Percentiles rank a stretch among this genome's conserved stretches.
Conservation (phyloP, 2,329 filamentous ascomycete species). For the Aspergillus glaucus region DNA sequence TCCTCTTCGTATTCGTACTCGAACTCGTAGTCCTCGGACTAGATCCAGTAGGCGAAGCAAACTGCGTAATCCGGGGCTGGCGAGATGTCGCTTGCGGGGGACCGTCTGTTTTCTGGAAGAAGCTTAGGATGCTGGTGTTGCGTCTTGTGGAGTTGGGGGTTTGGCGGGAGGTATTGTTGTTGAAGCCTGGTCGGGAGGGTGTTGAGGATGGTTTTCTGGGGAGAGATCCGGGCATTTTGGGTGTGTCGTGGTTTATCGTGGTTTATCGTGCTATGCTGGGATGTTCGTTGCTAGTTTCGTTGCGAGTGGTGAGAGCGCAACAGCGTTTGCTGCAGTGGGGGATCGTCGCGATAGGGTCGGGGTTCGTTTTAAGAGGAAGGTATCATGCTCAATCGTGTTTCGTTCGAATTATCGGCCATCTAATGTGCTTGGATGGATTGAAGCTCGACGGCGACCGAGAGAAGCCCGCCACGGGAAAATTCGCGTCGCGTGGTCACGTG, state of each 20-base stretch:
- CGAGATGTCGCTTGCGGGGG: conserved; percentile 41
- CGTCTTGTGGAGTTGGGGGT: conserved; percentile 14
- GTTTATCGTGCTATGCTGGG: neutral
- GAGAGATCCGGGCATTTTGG: conserved; percentile 19
- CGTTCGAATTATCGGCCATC: too few relatives aligned
- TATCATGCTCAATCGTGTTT: too few relatives aligned
- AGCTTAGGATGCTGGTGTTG: conserved; percentile 65
- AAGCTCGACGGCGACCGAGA: too few relatives aligned
- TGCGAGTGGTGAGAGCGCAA: neutral
- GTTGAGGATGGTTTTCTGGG: conserved; percentile 20
- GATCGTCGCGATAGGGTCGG: too few relatives aligned
- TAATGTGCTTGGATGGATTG: too few relatives aligned
- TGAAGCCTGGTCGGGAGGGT: conserved; percentile 13
- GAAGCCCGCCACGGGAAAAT: too few relatives aligned
- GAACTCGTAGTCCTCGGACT: conserved; percentile 15
- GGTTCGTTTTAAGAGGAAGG: too few relatives aligned
- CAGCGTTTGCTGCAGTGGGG: neutral
- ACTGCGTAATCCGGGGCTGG: conserved; percentile 51
- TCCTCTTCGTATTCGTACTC: neutral
- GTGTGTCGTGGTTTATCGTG: neutral
- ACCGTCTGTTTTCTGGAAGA: conserved; percentile 65
- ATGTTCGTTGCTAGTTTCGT: neutral
- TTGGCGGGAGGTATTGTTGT: conserved; percentile 7
- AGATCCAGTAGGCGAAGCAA: conserved; percentile 16
- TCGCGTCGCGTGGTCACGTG: too few relatives aligned